Conservation (phyloP, 257 asterid genomes). For the Solanum tacnaense region DNA sequence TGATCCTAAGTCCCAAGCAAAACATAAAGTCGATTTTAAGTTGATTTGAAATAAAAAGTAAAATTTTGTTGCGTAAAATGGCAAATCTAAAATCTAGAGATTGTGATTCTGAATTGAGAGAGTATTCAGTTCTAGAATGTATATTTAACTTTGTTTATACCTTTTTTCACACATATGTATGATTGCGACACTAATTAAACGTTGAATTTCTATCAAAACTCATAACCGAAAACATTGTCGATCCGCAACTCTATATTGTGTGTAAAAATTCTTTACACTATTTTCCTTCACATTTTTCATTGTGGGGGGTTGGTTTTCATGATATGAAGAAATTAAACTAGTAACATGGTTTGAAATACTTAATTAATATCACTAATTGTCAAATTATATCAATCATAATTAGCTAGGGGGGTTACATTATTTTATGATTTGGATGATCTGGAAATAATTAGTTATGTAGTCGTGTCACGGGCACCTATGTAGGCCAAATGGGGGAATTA, state of each 20-base stretch:
- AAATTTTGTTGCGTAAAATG: background rate
- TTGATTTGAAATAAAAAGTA: too few species aligned
- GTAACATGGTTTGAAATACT: background rate
- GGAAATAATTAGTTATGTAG: background rate
- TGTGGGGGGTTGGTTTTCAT: background rate
- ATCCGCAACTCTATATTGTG: background rate
- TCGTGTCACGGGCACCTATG: background rate
- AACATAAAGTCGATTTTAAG: background rate
- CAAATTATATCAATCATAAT: background rate
- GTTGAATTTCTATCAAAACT: background rate
- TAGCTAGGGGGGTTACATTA: background rate
- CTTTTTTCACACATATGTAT: too few species aligned
- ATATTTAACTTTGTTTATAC: too few species aligned
- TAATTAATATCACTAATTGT: background rate
- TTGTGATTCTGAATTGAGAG: background rate
- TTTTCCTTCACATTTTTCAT: background rate
- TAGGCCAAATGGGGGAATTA: background rate
- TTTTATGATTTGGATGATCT: background rate
- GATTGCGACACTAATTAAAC: too few species aligned
- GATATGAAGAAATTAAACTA: background rate
- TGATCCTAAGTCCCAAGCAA: background rate
- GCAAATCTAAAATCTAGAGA: background rate
- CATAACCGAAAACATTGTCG: background rate
- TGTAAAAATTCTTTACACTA: background rate
- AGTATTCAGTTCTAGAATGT: background rate